Evolutionary conservation across 2,329 filamentous ascomycete genomes (phyloP).

Genomic region (Beauveria scarabaeidicola): DNA sequence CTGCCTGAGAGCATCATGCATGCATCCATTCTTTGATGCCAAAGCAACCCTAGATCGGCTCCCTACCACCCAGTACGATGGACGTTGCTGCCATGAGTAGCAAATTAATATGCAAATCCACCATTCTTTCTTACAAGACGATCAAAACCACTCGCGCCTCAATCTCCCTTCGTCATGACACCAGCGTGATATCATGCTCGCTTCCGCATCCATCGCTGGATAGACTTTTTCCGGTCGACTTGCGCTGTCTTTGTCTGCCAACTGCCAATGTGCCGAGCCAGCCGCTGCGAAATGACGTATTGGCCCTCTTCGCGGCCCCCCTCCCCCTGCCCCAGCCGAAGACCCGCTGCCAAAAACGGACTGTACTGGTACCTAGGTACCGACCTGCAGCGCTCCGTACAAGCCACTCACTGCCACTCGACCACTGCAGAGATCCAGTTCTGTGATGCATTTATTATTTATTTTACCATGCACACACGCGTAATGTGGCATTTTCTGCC

Average conservation of each 20-base stretch:
- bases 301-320: not conserved
- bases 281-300: slow-evolving; percentile 3
- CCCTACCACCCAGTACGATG: no score
- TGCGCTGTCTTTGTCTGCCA: no score
- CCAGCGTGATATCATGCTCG: not conserved
- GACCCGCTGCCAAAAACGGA: slow-evolving; percentile 8
- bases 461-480: not conserved
- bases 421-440: no score
- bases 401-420: no score
- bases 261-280: not conserved
- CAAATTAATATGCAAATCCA: no score
- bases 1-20: no score
- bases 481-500: not conserved
- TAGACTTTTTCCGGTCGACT: not conserved
- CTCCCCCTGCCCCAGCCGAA: not conserved
- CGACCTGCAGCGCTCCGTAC: not conserved
- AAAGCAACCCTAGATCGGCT: no score
- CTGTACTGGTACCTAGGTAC: not conserved
- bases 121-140: no score
- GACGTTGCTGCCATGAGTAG: no score
- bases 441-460: not conserved
- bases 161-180: not conserved
- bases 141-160: no score
- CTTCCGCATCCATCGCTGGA: slow-evolving; percentile 1
- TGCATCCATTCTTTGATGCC: no score